Evolutionary conservation across 1,284 basidiomycete species (phyloP), one percentile per base, ranked within the genome.

Genomic region (Rhizoctonia solani): DNA sequence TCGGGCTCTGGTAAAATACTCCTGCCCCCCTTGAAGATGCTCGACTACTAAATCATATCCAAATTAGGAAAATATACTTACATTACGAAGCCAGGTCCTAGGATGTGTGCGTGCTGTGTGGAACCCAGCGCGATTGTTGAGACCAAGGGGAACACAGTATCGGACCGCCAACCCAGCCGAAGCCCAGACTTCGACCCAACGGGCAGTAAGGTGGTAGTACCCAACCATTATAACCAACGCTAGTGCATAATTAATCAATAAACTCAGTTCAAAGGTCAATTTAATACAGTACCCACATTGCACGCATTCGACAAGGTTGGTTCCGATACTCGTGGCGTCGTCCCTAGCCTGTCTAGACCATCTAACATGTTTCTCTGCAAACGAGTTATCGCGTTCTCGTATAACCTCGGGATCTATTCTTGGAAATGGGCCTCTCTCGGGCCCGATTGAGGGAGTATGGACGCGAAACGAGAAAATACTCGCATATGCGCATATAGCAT

Each of bases 151-250:
- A 4, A 88, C 80, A 21, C 82, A 77, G 47, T 86, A 77, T 34
- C 88, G 82, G 66, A 89, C 76, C 0, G 83, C 82, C 69, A 85
- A 80, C 3, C 83, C 83, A 46, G 83, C 83, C 11, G 80, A 71
- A 50, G 52, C 58, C 65, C 78, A 73, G 73, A 89, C 87, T 75
- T 89, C 87, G n/a, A 87, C 83, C 87, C 87, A 89, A 80, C 87
- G 88, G 9, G 85, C 86, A 73, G 89, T 84, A 53, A 82, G 84
- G 82, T 87, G 88, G 71, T 87, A 88, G 75, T 87, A 89, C 83
- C 87, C 87, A 11, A 82, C 82, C 52, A 89, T 76, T 47, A 89
- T 79, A 21, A 87, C 79, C 58, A 82, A 79, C 14, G 87, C 88
- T 89, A 55, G 13, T 52, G 8, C 21, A 55, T 55, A n/a, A 84